Evolutionary conservation across 805 yeast genomes (phyloP), one percentile per base, ranked within the genome.

Genomic region (Ogataea minuta): DNA sequence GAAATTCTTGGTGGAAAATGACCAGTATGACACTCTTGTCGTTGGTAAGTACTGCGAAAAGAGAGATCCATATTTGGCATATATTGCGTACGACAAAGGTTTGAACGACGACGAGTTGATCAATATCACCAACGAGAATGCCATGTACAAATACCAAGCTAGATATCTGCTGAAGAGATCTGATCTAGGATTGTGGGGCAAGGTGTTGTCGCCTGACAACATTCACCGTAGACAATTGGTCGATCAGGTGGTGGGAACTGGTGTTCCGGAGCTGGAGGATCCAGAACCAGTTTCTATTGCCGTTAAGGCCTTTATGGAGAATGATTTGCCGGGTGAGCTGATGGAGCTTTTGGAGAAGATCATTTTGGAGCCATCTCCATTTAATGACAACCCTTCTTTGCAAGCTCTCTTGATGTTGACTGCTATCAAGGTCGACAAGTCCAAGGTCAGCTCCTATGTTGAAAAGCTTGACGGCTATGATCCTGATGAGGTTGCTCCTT

Each of bases 101-200:
- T 71, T 75, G 38, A 90, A 91, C 56, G 96, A 93, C 62, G 82
- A 73, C 42, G 99, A 93, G 63, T 76, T 93, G 57, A 78, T 93
- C 56, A 74, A 77, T 59, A 89, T 93, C 64, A 93, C 99, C 51
- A 93, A 93, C 64, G 98, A 93, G 59, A 93, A 93, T 64, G 78
- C 93, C 54, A 93, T 93, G 99, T 93, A 85, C 76, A 93, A 93
- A 66, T 91, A 93, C 67, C 99, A 93, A 72, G 98, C 98, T n/a
- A 82, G 98, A 64, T 93, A 93, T 62, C 73, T 93, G 55, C 76
- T 93, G 53, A 72, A 79, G 45, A 84, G 95, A 63, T 87, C 96
- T n/a, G 96, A 93, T 60, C 70, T 80, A 16, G 73, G 66, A 6
- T 73, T 93, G 49, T 93, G 98, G 97, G 67, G 77, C 40, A 72